Evolutionary conservation across 805 yeast genomes (phyloP), one percentile per base, ranked within the genome.

Genomic region (Ogataea nitratoaversa): DNA sequence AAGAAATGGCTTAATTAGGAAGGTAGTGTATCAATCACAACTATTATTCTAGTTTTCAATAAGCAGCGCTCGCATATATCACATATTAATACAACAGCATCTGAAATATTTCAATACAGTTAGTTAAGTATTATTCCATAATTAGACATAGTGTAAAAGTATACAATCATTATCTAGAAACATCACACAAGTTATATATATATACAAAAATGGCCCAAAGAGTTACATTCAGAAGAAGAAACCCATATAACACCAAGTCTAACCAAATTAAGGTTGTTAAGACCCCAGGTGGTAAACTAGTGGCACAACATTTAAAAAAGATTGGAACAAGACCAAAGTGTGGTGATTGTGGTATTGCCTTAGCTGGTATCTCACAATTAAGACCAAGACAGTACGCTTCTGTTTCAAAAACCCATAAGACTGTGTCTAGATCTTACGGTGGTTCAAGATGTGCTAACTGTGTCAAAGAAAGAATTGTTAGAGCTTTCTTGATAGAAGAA

Each of bases 241-340:
- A 89, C 75, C 96, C 97, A 78, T 90, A 93, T 89, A 93, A 93
- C 95, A 90, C 99, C 84, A 84, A 83, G 75, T 93, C 99, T 63
- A 93, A 93, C 96, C 87, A 85, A 81, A 91, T 93, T 81, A 91
- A 86, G 90, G 95, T 91, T 75, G 95, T 91, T 65, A 93, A 91
- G 87, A 93, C 99, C 76, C 99, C 99, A 75, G 99, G 99, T 82
- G 98, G 98, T 70, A 84, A 84, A 75, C 83, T 93, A 75, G 83
- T 89, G 70, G 96, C 96, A 69, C 96, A 90, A 75, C 99, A 93
- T 79, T 78, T 88, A 68, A 87, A 87, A 84, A 89, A 89, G 82
- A 67, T 67, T 60, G 95, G 88, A 64, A 70, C 95, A 65, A 81
- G 87, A 76, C 84, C 83, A 68, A 83, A 81, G 71, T 83, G 90